A percentile compares a stretch with the other conserved stretches of the same genome.
phyloP scores from a whole-genome alignment of 2,329 filamentous ascomycete species.

The Pyrenophora tritici-repentis region DNA sequence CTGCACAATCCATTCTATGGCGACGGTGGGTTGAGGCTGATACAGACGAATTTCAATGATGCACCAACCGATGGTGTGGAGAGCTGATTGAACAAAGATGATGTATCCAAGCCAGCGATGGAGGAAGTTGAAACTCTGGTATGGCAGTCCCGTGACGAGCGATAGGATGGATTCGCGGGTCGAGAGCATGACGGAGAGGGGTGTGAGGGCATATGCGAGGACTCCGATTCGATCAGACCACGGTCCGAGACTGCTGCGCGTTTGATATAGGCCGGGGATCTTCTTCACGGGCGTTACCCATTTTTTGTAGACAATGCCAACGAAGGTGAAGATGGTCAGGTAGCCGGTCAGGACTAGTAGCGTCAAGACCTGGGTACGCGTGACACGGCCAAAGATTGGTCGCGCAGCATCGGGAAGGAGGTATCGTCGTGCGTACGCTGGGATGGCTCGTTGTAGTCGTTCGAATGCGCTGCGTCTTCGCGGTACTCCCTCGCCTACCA shows the following conservation, averaged over 20 bases:
- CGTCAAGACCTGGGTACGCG: slow-evolving; percentile 68
- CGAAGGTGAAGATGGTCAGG: slow-evolving; percentile 66
- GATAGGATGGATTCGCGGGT: slow-evolving; percentile 72
- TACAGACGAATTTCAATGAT: slow-evolving; percentile 70
- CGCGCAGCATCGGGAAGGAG: slow-evolving; percentile 66
- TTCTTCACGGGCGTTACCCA: slow-evolving; percentile 73
- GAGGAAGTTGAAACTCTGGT: slow-evolving; percentile 72
- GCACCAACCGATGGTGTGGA: slow-evolving; percentile 75
- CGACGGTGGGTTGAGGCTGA: slow-evolving; percentile 69
- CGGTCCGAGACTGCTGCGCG: slow-evolving; percentile 67
- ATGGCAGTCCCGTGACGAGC: slow-evolving; percentile 72
- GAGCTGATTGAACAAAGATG: slow-evolving; percentile 68
- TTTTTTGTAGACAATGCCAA: slow-evolving; percentile 68
- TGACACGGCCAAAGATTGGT: slow-evolving; percentile 68
- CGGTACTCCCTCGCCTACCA: slow-evolving; percentile 27
- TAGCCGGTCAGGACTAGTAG: slow-evolving; percentile 65
- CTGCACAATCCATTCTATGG: slow-evolving; percentile 63
- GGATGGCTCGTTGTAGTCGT: slow-evolving; percentile 44
- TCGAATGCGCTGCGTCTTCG: slow-evolving; percentile 30
- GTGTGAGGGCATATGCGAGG: slow-evolving; percentile 74
- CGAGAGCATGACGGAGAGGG: slow-evolving; percentile 69
- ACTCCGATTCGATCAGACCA: slow-evolving; percentile 72
- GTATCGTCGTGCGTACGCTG: slow-evolving; percentile 54
- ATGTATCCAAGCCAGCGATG: slow-evolving; percentile 71
- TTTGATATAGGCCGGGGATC: slow-evolving; percentile 62